Conservation (phyloP, 2,329 filamentous ascomycete genomes). For the Daldinia sp. region DNA sequence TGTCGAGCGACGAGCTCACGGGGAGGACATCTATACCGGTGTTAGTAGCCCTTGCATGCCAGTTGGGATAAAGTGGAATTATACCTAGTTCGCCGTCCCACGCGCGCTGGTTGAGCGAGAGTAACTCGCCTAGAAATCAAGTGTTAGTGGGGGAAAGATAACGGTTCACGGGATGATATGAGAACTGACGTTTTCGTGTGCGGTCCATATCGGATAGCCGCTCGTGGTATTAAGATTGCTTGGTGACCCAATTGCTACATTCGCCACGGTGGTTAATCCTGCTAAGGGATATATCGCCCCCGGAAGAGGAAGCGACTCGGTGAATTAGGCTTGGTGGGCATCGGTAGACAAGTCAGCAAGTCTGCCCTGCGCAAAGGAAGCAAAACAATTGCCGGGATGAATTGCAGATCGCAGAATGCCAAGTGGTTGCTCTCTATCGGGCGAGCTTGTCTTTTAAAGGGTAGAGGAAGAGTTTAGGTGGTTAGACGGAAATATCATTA, state of each 20-base stretch:
- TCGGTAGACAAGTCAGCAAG: slow-evolving; percentile 52
- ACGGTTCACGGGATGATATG: slow-evolving; percentile 7
- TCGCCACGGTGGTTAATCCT: slow-evolving; percentile 55
- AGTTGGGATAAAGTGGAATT: slow-evolving; percentile 25
- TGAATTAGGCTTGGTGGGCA: slow-evolving; percentile 59
- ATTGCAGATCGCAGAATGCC: slow-evolving; percentile 1
- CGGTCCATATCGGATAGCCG: slow-evolving; percentile 70
- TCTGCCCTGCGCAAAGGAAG: slow-evolving; percentile 46
- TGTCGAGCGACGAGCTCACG: slow-evolving; percentile 85
- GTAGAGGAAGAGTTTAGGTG: too few species aligned
- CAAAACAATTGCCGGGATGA: slow-evolving; percentile 27
- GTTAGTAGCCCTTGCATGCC: slow-evolving; percentile 34
- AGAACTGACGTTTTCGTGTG: slow-evolving; percentile 69
- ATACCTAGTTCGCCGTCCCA: slow-evolving; percentile 91
- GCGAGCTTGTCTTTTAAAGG: not conserved
- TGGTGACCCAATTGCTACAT: slow-evolving; percentile 59
- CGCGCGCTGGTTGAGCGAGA: slow-evolving; percentile 85
- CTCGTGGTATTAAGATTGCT: slow-evolving; percentile 48
- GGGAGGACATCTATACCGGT: slow-evolving; percentile 75
- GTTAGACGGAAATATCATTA: not conserved
- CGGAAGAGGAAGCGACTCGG: slow-evolving; percentile 57
- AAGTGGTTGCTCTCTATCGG: not conserved
- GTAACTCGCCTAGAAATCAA: slow-evolving; percentile 78
- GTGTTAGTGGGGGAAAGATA: slow-evolving; percentile 42
- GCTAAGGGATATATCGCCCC: slow-evolving; percentile 60